Base-by-base conservation (phyloP, 177 flowering plant genomes). In the Tripterygium wilfordii region DNA sequence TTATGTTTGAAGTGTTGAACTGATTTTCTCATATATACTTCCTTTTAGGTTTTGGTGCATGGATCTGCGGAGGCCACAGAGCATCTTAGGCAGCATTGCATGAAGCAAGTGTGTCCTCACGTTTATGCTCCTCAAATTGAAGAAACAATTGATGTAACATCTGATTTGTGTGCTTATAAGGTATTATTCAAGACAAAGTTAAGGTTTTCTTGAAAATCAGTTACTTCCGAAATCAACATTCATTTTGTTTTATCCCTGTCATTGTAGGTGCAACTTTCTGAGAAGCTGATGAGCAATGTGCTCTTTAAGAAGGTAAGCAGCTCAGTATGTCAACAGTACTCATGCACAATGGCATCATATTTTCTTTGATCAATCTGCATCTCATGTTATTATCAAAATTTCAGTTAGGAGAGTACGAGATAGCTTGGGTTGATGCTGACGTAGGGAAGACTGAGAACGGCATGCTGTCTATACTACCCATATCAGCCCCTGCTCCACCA, bases 61-160 rank as follows among this genome's bases (percentile, higher is more conserved):
- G 98, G 96, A 60, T 82, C 96, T 45, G 97, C 96, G 10, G 98
- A 92, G 63, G 94, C 95, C 36, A 92, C 97, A 14, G 98, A 88
- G 66, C 96, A 92, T 78, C 65, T 92, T 73, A 92, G 89, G 75
- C 85, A 88, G 56, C 85, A 86, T 54, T 86, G 95, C 71, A 42
- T 79, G 62, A 86, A 82, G 60, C 69, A 72, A 62, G 86, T 83
- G 28, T 83, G 94, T 48, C 83, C 89, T 18, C 87, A 92, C 58
- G 96, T 88, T 15, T 92, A 79, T 75, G 81, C 98, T 65, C 98
- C 96, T 26, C 88, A 89, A 50, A 71, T 89, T 61, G 94, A 68
- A 61, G 95, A 92, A 70, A 74, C 84, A 37, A 81, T 89, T 69
- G 98, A 92, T 60, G 95, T 89, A 48, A 89, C 97, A 24, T 92